These are phyloP conservation scores for Talaromyces ruber DNA, from an alignment of 495 filamentous ascomycete species.

Conservation along the genomic window DNA sequence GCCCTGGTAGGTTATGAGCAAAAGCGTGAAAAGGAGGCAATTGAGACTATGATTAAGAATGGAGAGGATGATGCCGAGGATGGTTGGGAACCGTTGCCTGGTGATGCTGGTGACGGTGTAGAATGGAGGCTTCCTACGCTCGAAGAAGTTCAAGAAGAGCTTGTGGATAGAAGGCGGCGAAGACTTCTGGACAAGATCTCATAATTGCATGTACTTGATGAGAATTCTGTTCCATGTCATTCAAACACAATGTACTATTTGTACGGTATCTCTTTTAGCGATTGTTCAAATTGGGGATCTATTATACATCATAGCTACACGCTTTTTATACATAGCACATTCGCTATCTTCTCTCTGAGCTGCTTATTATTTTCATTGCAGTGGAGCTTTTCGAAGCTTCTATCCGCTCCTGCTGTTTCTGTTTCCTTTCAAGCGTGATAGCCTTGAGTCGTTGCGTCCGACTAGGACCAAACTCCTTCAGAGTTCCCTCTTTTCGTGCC, in stretches of 20 bases:
- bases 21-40: slow-evolving; percentile 73
- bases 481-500: slow-evolving; percentile 7
- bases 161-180: slow-evolving; percentile 77
- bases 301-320: background rate
- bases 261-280: background rate
- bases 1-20: slow-evolving; percentile 73
- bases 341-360: slow-evolving; percentile 1
- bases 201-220: slow-evolving; percentile 17
- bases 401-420: background rate
- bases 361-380: background rate
- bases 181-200: slow-evolving; percentile 75
- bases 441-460: slow-evolving; percentile 1
- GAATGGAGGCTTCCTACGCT: slow-evolving; percentile 77
- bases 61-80: slow-evolving; percentile 36
- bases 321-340: background rate
- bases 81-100: slow-evolving; percentile 80
- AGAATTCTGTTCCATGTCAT: background rate
- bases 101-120: slow-evolving; percentile 73
- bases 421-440: background rate
- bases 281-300: background rate
- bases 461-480: background rate
- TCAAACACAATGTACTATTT: background rate
- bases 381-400: background rate
- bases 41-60: slow-evolving; percentile 50
- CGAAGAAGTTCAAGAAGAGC: slow-evolving; percentile 87